Evolutionary conservation across 352 stramenopile genomes (phyloP).

Genomic region (Nothophytophthora sp.): DNA sequence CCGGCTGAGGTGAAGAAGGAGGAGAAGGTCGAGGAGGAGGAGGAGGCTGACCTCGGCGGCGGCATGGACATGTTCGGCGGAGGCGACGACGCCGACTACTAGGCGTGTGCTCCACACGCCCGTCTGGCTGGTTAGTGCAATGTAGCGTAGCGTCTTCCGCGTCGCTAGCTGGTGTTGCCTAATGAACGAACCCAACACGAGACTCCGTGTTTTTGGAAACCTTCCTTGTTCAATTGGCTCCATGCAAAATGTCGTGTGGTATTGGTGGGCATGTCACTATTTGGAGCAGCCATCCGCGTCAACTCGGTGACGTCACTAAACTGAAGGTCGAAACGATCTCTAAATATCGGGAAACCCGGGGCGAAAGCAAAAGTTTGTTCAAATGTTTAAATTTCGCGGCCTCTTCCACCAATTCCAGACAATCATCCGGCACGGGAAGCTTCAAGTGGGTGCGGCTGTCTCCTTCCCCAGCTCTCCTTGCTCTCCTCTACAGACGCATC

Average conservation of each 20-base stretch:
- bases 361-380: constrained; percentile 27
- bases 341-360: not conserved
- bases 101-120: constrained; percentile 20
- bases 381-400: constrained; percentile 22
- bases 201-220: constrained; percentile 21
- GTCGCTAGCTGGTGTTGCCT: constrained; percentile 28
- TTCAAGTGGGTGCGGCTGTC: too few relatives aligned
- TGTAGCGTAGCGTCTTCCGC: constrained; percentile 13
- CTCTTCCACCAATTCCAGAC: not conserved
- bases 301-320: too few relatives aligned
- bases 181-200: constrained; percentile 26
- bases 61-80: constrained; percentile 89
- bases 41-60: constrained; percentile 84
- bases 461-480: too few relatives aligned
- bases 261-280: too few relatives aligned
- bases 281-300: too few relatives aligned
- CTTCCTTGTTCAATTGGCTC: not conserved
- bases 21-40: constrained; percentile 75
- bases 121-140: not conserved
- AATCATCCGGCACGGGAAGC: too few relatives aligned
- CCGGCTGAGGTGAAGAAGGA: constrained; percentile 56
- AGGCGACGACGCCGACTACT: constrained; percentile 71
- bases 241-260: too few relatives aligned
- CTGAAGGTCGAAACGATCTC: constrained; percentile 11
- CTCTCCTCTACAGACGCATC: too few relatives aligned